phyloP scores from a whole-genome alignment of 2,329 filamentous ascomycete genomes.

The Colletotrichum shisoi region DNA sequence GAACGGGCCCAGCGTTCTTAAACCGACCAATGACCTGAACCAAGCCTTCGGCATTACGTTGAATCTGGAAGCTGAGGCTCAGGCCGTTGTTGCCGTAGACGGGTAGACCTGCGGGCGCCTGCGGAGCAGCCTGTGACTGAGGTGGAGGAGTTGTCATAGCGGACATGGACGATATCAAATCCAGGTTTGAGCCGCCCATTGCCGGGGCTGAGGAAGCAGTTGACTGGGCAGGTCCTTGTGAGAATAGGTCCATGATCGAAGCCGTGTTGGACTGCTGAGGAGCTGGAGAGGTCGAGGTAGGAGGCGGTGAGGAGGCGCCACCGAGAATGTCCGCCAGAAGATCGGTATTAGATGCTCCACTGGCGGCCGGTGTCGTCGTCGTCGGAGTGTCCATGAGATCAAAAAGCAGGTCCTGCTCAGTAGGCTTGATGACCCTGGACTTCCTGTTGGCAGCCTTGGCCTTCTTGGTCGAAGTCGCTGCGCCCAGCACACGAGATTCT shows the following conservation, averaged over 20 bases:
- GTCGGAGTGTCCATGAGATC: conserved; percentile 86
- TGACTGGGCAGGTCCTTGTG: conserved; percentile 44
- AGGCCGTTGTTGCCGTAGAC: conserved; percentile 91
- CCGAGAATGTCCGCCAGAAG: conserved; percentile 91
- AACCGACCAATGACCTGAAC: conserved; percentile 87
- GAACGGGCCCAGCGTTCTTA: conserved; percentile 74
- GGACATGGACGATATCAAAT: conserved; percentile 59
- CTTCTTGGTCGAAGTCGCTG: conserved; percentile 68
- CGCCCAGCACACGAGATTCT: conserved; percentile 87
- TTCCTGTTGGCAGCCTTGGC: conserved; percentile 76
- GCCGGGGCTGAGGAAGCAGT: conserved; percentile 48
- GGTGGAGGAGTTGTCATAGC: conserved; percentile 51
- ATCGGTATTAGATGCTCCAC: conserved; percentile 76
- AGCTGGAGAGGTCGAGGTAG: conserved; percentile 57
- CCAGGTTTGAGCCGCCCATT: conserved; percentile 51
- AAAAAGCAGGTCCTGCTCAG: conserved; percentile 88
- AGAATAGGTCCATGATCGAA: conserved; percentile 92
- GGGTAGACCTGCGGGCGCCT: conserved; percentile 64
- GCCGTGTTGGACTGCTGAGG: conserved; percentile 66
- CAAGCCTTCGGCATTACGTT: conserved; percentile 79
- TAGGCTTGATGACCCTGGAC: conserved; percentile 79
- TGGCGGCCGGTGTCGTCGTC: conserved; percentile 58
- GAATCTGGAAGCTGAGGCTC: conserved; percentile 80
- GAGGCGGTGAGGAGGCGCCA: conserved; percentile 64
- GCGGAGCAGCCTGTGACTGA: conserved; percentile 48